Conservation (phyloP, 805 yeast species). For the Candida caryicola region DNA sequence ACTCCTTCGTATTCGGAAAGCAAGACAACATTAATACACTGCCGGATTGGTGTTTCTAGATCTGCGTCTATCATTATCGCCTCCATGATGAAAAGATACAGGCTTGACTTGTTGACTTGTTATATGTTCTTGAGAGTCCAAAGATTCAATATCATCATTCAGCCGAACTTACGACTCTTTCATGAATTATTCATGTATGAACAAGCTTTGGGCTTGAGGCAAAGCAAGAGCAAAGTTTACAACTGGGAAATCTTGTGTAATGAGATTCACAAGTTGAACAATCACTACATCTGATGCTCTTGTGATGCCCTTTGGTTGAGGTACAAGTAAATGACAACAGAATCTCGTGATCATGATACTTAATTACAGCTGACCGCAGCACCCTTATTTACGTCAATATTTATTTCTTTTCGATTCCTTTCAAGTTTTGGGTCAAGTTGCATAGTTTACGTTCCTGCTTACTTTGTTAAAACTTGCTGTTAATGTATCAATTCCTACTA, state of each 20-base stretch:
- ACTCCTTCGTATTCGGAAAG: slow-evolving; percentile 1
- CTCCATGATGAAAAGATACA: slow-evolving; percentile 33
- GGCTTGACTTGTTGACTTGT: slow-evolving; percentile 30
- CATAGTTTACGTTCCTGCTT: no score
- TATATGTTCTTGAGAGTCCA: slow-evolving; percentile 38
- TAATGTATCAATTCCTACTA: no score
- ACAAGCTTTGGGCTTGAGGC: slow-evolving; percentile 17
- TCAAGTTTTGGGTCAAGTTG: no score
- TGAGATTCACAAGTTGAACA: slow-evolving; percentile 29
- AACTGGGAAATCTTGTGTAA: slow-evolving; percentile 30
- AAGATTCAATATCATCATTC: slow-evolving; percentile 41
- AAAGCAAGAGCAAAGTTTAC: slow-evolving; percentile 10
- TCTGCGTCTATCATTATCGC: slow-evolving; percentile 43
- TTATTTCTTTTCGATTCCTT: no score
- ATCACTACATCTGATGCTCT: slow-evolving; percentile 18
- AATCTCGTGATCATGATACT: no score
- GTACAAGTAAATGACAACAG: no score
- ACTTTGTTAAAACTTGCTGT: no score
- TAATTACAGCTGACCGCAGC: no score
- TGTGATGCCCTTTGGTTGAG: no score
- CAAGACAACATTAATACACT: slow-evolving; percentile 29
- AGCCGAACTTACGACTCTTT: slow-evolving; percentile 39
- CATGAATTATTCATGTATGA: slow-evolving; percentile 35
- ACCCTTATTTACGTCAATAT: no score
- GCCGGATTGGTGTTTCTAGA: slow-evolving; percentile 42